Evolutionary conservation across 306 rosid genomes (phyloP), one percentile per base, ranked within the genome.

Genomic region (Delonix regia): DNA sequence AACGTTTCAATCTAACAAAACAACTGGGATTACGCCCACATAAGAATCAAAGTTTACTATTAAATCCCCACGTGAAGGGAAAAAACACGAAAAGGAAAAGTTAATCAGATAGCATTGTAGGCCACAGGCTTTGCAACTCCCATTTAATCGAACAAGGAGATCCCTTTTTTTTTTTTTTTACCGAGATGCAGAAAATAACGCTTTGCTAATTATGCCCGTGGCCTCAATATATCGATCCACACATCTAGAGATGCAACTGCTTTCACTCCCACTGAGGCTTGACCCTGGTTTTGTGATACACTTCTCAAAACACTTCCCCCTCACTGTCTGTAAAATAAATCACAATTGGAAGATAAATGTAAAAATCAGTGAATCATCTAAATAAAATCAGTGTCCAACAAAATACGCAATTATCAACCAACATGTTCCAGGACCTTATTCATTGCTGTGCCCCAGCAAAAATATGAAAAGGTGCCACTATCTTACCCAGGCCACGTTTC

Each of bases 221-320:
- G 99, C 99, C 87, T 96, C 99, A 22, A 96, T 86, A 71, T 91
- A 96, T 87, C 99, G 97, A 71, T 96, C 99, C 72, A 96, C 85
- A 33, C 99, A 96, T 83, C 98, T 87, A 42, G 96, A 93, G 83
- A 93, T 60, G 83, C 99, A 96, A 78, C 98, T 96, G 82, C 96
- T 84, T 89, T 96, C 99, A 44, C 96, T 49, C 45, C 93, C 91
- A 44, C 98, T 78, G 19, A 96, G 84, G 83, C 97, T 96, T 47
- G 98, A 90, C 64, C 98, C 94, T 61, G 99, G 99, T 85, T 93
- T 96, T 56, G 97, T 87, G 56, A 96, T 70, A 34, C 99, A 96
- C 86, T 93, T 96, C 36, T 91, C 98, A 56, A 96, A 96, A 84
- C 99, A 96, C 85, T 93, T 96, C 18, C 80, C 88, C 76, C 96